These are phyloP conservation scores for Phanerochaete carnosa DNA, from an alignment of 768 basidiomycete genomes.

Conservation along the genomic window DNA sequence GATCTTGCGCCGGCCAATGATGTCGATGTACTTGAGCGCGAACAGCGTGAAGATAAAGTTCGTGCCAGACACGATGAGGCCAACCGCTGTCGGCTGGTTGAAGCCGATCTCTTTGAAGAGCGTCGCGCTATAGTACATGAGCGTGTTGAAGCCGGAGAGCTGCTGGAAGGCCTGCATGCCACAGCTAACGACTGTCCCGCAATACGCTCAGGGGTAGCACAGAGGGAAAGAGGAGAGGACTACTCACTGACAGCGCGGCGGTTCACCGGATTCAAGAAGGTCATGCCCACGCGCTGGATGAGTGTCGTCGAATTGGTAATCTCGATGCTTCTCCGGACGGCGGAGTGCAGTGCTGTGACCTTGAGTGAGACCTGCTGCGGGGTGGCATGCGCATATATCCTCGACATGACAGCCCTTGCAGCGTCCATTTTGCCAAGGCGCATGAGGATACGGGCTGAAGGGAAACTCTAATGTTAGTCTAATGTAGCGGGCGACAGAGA, in stretches of 20 bases:
- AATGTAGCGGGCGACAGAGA: not conserved
- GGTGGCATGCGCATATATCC: constrained; percentile 67
- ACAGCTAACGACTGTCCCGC: constrained; percentile 59
- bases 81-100: constrained; percentile 77
- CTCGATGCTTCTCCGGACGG: constrained; percentile 59
- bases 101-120: constrained; percentile 81
- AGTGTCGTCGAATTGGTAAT: constrained; percentile 63
- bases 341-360: constrained; percentile 46
- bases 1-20: constrained; percentile 64
- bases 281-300: constrained; percentile 48
- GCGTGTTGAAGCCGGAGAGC: constrained; percentile 80
- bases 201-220: not conserved
- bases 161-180: constrained; percentile 85
- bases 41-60: constrained; percentile 78
- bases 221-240: not conserved
- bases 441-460: constrained; percentile 64
- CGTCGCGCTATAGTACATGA: constrained; percentile 58
- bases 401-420: constrained; percentile 54
- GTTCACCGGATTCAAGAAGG: constrained; percentile 55
- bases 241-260: constrained; percentile 65
- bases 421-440: constrained; percentile 44
- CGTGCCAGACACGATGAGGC: constrained; percentile 73
- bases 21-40: constrained; percentile 72
- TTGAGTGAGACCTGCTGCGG: constrained; percentile 66
- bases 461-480: not conserved